Evolutionary conservation across 2,329 filamentous ascomycete genomes (phyloP).

Genomic region (Fusarium chaquense): DNA sequence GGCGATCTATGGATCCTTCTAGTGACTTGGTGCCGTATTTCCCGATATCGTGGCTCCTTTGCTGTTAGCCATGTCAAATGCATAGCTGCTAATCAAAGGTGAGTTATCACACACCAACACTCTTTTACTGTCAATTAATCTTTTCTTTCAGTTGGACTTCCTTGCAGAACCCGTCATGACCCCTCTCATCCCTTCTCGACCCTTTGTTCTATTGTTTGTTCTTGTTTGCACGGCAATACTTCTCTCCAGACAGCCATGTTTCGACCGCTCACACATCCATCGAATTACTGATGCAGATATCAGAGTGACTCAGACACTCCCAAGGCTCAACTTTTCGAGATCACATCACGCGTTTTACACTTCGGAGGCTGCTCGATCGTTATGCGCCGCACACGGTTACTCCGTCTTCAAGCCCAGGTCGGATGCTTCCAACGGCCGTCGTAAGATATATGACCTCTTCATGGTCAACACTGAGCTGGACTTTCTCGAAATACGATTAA

Average conservation of each 20-base stretch:
- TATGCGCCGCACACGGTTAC: conserved; percentile 53
- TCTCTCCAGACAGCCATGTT: conserved; percentile 36
- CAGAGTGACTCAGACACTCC: conserved; percentile 38
- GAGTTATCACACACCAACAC: background rate
- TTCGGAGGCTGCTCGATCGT: conserved; percentile 46
- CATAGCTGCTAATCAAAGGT: background rate
- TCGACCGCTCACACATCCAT: conserved; percentile 26
- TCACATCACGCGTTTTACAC: conserved; percentile 47
- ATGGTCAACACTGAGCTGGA: conserved; percentile 74
- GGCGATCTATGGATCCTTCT: conserved; percentile 1
- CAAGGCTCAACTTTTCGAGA: conserved; percentile 44
- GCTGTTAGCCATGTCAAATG: background rate
- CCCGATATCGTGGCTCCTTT: conserved; percentile 1
- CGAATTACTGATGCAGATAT: conserved; percentile 44
- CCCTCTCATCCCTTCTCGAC: conserved; percentile 13
- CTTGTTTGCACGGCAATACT: conserved; percentile 30
- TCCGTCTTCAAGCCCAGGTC: conserved; percentile 45
- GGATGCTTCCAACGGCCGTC: conserved; percentile 39
- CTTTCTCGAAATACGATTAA: conserved; percentile 73
- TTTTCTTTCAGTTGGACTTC: background rate
- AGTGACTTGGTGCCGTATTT: conserved; percentile 7
- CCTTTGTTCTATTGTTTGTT: conserved; percentile 18
- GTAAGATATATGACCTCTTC: conserved; percentile 64
- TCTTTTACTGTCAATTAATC: background rate
- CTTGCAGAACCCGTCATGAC: conserved; percentile 12